Evolutionary conservation across 192 early-diverging fungal genomes (phyloP), one percentile per base, ranked within the genome.

Genomic region (Backusella sp.): DNA sequence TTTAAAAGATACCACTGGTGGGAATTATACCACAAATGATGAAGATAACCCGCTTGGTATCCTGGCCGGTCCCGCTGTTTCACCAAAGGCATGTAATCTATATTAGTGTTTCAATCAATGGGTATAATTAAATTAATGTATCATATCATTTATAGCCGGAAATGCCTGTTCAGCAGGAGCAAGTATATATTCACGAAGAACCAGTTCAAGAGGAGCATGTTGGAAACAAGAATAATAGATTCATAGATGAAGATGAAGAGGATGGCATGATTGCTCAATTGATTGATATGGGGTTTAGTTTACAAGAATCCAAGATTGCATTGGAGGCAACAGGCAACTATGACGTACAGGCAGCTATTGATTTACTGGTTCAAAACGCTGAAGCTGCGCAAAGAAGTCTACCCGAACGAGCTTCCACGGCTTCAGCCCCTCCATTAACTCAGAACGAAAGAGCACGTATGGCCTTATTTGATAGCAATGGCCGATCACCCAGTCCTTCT

Each of bases 201-300:
- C 35, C 44, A 23, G 37, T 21, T n/a, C 56, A 62, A 28, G 23
- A 62, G 56, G 26, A 15, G 9, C 23, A 23, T 23, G 9, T 28
- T 12, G n/a, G 9, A 23, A 19, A 62, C 21, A 26, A 4, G 8
- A 62, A 32, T 39, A 53, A 71, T 17, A n/a, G 32, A 52, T 12
- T 37, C n/a, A 19, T 66, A 9, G 14, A 32, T 11, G 72, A 77
- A 8, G 69, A 53, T 19, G 32, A 70, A 5, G 73, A 84, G 14
- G 87, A 88, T 35, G 81, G 79, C 14, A 73, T 81, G n/a, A 88
- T 96, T 73, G 90, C 93, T 4, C 88, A 92, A 81, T 86, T 98
- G 46, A 87, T 90, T 15, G 89, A 88, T 32, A 94, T 95, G 90
- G 95, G 95, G 1, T 98, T 96, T 77, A 86, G 92, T 23, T 80